Evolutionary conservation across 495 filamentous ascomycete genomes (phyloP).

Genomic region (Xylaria scruposa): DNA sequence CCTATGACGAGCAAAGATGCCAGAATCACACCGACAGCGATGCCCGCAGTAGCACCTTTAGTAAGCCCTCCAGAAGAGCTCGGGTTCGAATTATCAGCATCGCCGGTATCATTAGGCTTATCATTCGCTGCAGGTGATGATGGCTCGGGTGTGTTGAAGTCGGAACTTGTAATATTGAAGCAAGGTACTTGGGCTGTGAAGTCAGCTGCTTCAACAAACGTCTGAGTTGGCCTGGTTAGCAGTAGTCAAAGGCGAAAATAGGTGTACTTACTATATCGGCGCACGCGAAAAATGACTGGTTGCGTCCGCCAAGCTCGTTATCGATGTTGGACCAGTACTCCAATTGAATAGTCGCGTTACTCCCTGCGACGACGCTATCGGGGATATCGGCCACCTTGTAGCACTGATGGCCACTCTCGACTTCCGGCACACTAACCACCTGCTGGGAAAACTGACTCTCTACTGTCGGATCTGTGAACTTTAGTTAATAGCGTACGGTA

Average conservation of each 20-base stretch:
- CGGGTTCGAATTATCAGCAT: constrained; percentile 13
- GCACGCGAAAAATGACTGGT: constrained; percentile 60
- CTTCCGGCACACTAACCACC: constrained; percentile 45
- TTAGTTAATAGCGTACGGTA: background rate
- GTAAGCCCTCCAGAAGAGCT: constrained; percentile 42
- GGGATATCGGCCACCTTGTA: constrained; percentile 54
- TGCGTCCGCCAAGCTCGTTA: constrained; percentile 42
- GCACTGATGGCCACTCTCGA: constrained; percentile 57
- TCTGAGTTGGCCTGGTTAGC: constrained; percentile 32
- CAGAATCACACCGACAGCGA: constrained; percentile 29
- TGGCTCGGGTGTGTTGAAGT: constrained; percentile 38
- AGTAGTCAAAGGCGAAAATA: no score
- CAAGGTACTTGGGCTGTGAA: constrained; percentile 53
- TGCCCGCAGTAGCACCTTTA: constrained; percentile 30
- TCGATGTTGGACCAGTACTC: constrained; percentile 55
- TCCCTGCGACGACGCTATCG: constrained; percentile 43
- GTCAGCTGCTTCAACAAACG: constrained; percentile 48
- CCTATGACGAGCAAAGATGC: constrained; percentile 41
- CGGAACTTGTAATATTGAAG: constrained; percentile 56
- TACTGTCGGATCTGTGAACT: constrained; percentile 43
- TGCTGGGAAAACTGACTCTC: constrained; percentile 52
- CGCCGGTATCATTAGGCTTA: constrained; percentile 11
- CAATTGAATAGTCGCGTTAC: constrained; percentile 60
- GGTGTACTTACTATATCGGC: constrained; percentile 51
- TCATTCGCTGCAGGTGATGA: constrained; percentile 30